Percentiles rank a stretch among this genome's conserved stretches.
phyloP scores from a whole-genome alignment of 805 yeast species.

The Saturnispora zaruensis region DNA sequence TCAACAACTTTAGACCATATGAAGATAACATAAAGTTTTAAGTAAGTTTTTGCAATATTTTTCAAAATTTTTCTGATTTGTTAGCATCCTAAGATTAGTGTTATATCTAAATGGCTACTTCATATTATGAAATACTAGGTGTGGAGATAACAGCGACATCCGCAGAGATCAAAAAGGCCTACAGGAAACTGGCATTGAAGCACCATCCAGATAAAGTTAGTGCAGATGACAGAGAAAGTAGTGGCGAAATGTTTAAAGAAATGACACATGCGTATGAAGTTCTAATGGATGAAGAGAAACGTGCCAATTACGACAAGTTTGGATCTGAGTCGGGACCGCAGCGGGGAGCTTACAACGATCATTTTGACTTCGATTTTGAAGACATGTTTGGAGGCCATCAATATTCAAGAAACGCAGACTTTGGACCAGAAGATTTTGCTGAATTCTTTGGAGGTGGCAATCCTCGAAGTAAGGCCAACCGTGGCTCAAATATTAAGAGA shows the following conservation, averaged over 20 bases:
- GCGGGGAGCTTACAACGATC: constrained; percentile 9
- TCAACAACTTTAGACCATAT: no score
- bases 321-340: constrained; percentile 23
- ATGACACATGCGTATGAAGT: constrained; percentile 81
- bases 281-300: constrained; percentile 57
- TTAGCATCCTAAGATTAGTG: not conserved
- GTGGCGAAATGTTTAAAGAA: constrained; percentile 77
- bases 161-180: constrained; percentile 74
- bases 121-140: constrained; percentile 17
- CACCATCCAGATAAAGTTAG: constrained; percentile 77
- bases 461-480: constrained; percentile 4
- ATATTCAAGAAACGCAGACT: constrained; percentile 34
- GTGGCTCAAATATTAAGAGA: constrained; percentile 4
- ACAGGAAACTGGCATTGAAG: constrained; percentile 70
- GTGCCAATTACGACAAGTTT: constrained; percentile 47
- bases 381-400: constrained; percentile 19
- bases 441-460: constrained; percentile 46
- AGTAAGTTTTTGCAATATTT: no score
- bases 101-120: constrained; percentile 1
- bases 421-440: constrained; percentile 64
- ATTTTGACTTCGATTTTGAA: constrained; percentile 16
- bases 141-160: constrained; percentile 35
- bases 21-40: no score
- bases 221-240: constrained; percentile 48
- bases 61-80: not conserved